Conservation (phyloP, 331 rosid species). For the Ulmus americana region DNA sequence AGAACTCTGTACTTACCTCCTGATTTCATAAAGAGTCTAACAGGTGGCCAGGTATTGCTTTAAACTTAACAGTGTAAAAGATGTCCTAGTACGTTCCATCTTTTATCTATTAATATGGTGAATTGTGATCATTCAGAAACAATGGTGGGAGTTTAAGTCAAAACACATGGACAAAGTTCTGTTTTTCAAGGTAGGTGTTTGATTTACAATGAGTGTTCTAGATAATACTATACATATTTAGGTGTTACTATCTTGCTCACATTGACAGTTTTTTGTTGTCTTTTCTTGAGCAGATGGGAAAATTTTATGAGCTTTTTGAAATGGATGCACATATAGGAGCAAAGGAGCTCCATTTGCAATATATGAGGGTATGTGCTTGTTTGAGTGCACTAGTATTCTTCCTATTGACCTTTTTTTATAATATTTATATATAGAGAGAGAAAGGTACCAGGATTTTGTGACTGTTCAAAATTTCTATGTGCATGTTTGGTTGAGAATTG, state of each 20-base stretch:
- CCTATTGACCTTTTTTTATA: background rate
- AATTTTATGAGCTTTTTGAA: constrained; percentile 93
- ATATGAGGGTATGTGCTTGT: constrained; percentile 64
- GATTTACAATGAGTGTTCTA: background rate
- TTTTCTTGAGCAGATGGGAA: constrained; percentile 69
- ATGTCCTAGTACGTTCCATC: constrained; percentile 5
- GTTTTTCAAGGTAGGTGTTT: constrained; percentile 68
- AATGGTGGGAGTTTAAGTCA: constrained; percentile 99
- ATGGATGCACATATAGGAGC: constrained; percentile 93
- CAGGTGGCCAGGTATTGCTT: constrained; percentile 72
- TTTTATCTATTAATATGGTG: constrained; percentile 25
- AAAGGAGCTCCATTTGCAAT: constrained; percentile 82
- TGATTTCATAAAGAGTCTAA: constrained; percentile 54
- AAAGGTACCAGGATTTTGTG: background rate
- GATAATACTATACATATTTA: constrained; percentile 5
- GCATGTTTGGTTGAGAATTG: too few species aligned
- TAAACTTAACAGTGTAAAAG: background rate
- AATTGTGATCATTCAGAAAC: constrained; percentile 51
- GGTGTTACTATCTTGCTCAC: constrained; percentile 14
- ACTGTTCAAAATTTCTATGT: too few species aligned
- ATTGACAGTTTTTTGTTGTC: constrained; percentile 13
- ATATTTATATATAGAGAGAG: too few species aligned
- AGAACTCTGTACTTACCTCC: constrained; percentile 76
- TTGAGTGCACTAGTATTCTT: constrained; percentile 6
- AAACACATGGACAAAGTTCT: constrained; percentile 90